These are phyloP conservation scores for Tubosaeta sp. DNA, from an alignment of 768 basidiomycete species.

Conservation along the genomic window DNA sequence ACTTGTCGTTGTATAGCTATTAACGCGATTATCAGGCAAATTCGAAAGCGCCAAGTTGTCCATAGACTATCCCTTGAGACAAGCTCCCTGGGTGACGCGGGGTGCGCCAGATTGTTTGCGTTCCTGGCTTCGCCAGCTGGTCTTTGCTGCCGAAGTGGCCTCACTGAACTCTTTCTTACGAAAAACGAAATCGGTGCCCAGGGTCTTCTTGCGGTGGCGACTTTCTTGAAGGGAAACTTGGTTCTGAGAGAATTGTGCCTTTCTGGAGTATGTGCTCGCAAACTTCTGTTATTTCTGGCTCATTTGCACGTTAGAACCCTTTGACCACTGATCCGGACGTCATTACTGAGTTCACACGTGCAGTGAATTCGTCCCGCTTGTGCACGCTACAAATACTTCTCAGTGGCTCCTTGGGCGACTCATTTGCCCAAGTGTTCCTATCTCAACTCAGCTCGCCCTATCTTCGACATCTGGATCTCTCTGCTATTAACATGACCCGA, in stretches of 20 bases:
- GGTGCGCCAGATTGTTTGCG: constrained; percentile 49
- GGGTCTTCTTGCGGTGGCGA: constrained; percentile 50
- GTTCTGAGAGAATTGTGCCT: constrained; percentile 49
- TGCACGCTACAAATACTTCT: constrained; percentile 48
- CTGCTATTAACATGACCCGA: constrained; percentile 45
- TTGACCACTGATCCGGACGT: constrained; percentile 36
- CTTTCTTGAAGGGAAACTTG: constrained; percentile 46
- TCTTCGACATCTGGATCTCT: constrained; percentile 54
- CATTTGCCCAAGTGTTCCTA: constrained; percentile 48
- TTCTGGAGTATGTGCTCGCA: constrained; percentile 45
- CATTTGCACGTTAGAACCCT: constrained; percentile 34
- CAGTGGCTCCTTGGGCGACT: constrained; percentile 47
- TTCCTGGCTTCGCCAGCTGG: constrained; percentile 51
- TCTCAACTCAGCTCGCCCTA: constrained; percentile 43
- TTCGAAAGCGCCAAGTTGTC: constrained; percentile 44
- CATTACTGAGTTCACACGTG: constrained; percentile 38
- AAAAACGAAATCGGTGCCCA: constrained; percentile 51
- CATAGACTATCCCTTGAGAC: constrained; percentile 52
- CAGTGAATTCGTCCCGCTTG: constrained; percentile 54
- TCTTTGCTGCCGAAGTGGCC: constrained; percentile 33
- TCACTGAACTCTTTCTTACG: constrained; percentile 56
- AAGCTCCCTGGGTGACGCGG: constrained; percentile 55
- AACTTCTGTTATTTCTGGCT: neutral
- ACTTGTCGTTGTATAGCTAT: constrained; percentile 38
- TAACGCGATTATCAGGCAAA: constrained; percentile 42